Conservation (phyloP, 371 early-diverging fungal genomes). For the Apophysomyces sp. region DNA sequence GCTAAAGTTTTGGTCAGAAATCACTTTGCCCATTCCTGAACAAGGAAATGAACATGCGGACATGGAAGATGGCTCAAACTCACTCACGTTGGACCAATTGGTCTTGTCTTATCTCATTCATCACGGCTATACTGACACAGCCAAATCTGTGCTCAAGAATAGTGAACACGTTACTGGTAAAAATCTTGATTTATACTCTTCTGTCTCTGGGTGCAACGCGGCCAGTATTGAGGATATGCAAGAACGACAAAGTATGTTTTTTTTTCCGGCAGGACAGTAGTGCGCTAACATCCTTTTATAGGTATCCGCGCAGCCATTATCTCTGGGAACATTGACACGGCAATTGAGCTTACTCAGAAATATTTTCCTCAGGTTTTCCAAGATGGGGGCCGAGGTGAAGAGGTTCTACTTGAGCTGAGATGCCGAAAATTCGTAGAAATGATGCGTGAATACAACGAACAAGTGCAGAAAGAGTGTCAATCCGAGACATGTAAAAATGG, state of each 20-base stretch:
- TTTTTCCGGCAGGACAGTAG: background rate
- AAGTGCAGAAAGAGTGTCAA: background rate
- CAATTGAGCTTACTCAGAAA: constrained; percentile 57
- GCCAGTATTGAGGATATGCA: constrained; percentile 15
- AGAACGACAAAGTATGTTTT: constrained; percentile 27
- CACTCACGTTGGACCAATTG: constrained; percentile 44
- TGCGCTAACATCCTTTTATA: constrained; percentile 14
- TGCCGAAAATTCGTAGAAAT: constrained; percentile 88
- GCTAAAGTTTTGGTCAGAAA: background rate
- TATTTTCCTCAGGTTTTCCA: constrained; percentile 65
- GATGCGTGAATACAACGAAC: constrained; percentile 38
- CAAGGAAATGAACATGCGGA: background rate
- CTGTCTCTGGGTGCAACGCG: constrained; percentile 8
- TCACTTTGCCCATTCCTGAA: background rate
- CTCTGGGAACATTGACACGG: constrained; percentile 70
- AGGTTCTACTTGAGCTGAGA: constrained; percentile 69
- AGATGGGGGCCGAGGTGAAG: constrained; percentile 35
- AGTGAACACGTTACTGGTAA: constrained; percentile 17
- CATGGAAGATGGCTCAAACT: background rate
- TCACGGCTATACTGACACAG: constrained; percentile 74
- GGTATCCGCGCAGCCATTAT: constrained; percentile 66
- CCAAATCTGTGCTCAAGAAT: constrained; percentile 56
- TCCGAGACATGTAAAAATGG: constrained; percentile 17
- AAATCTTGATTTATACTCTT: constrained; percentile 21
- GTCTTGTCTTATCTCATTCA: constrained; percentile 78